Evolutionary conservation across 176 grass and related monocot genomes (phyloP), one percentile per base, ranked within the genome.

Genomic region (Avena sativa): DNA sequence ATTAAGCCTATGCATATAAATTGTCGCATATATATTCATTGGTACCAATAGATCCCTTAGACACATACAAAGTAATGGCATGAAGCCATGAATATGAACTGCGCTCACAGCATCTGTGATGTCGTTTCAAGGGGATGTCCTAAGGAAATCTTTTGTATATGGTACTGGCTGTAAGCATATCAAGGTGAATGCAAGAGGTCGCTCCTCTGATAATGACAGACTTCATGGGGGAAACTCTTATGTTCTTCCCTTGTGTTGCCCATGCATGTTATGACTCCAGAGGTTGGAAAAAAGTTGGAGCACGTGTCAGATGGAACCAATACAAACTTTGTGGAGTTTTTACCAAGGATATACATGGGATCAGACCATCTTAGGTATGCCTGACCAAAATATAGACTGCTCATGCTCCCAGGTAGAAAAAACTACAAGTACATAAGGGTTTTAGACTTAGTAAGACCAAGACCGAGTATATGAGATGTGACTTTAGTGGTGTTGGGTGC

Each of bases 1-100:
- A 64, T 28, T 81, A 64, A 76, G 47, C 13, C 40, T 63, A 52
- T 63, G 32, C 44, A 23, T 78, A 64, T 52, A 85, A 23, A 65
- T 52, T 58, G 32, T 58, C 44, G 30, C 53, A 19, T 49, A 82
- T 74, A 67, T 51, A 66, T 49, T 12, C 62, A 23, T 17, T 20
- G 44, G 48, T 32, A 69, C 25, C 79, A 81, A 53, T 69, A 51
- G 62, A 52, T 8, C n/a, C 46, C 59, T 62, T 80, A 80, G 20
- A 63, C 38, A 66, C 32, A 51, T 36, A 68, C 1, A 68, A 36
- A 65, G 12, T 49, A 65, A 64, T 66, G 57, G 59, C 60, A 81
- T 66, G 23, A 49, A 67, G n/a, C 12, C 5, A 81, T 46, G 14
- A 80, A 64, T 65, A 48, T 48, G 57, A 47, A 81, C 16, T 81